Base-by-base conservation (phyloP, 805 yeast species). In the Starmerella vaccinii region DNA sequence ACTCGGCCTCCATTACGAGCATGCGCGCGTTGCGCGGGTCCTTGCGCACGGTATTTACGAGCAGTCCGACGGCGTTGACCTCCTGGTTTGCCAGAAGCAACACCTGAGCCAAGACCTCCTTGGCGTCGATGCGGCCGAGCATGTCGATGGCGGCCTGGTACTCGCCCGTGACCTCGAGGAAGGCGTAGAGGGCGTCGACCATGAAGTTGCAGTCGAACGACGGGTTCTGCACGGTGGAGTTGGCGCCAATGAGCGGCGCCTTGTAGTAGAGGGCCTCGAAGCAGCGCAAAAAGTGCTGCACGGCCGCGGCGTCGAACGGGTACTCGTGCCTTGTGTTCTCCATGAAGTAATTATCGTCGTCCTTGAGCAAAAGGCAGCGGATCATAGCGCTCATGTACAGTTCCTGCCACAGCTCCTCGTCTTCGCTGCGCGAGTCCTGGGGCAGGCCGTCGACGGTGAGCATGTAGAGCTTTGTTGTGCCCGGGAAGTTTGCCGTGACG, bases 291-390 rank as follows among this genome's bases (percentile, higher is more conserved):
- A 86, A 86, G 47, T 67, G 64, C 49, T 68, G 68, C 2, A 82
- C 79, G 13, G 72, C 66, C 27, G 69, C 73, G 9, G 70, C 67
- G 68, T 24, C 72, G 62, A 53, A 92, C 76, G 4, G 97, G 97
- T 59, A 87, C 50, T 86, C 72, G 52, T 82, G 79, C 57, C 95
- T 76, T 34, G 92, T 82, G 63, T 89, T 95, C 9, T 88, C 95
- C 50, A 92, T 75, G 46, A 77, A 74, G 61, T 70, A 83, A 68
- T 67, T 81, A 65, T 84, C 90, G 41, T 81, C 87, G 47, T 87
- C 95, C 47, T 84, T 87, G 56, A 78, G 85, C 50, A 87, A 68
- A 39, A 92, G 65, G 7, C 89, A 70, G 60, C 98, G 76, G 22
- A 87, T 79, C 55, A 88, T 74, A 2, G 88, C 81, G 61, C 87